Conservation (phyloP, 2,329 filamentous ascomycete genomes). For the Leptodontidium sp. region DNA sequence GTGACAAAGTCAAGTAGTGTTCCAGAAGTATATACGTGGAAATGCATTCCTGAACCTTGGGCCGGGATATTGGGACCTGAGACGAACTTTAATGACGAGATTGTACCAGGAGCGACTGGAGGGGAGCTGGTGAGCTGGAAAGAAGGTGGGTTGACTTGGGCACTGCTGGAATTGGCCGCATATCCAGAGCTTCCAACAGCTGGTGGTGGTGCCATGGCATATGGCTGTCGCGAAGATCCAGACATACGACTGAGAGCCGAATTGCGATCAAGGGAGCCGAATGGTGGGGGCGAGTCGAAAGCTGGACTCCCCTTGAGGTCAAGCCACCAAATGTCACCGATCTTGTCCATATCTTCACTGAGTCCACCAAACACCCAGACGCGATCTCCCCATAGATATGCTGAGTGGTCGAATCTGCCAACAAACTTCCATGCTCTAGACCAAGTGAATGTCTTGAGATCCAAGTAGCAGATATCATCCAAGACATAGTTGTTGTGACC, state of each 20-base stretch:
- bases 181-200: conserved; percentile 69
- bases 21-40: conserved; percentile 93
- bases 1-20: conserved; percentile 94
- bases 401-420: conserved; percentile 91
- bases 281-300: conserved; percentile 75
- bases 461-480: conserved; percentile 95
- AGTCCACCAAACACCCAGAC: conserved; percentile 98
- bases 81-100: conserved; percentile 89
- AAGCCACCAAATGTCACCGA: conserved; percentile 96
- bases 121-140: conserved; percentile 76
- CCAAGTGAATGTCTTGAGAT: conserved; percentile 98
- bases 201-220: conserved; percentile 58
- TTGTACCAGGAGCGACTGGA: conserved; percentile 85
- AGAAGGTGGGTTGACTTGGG: conserved; percentile 71
- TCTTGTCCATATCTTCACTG: conserved; percentile 96
- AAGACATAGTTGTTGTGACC: conserved; percentile 91
- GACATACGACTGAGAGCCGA: conserved; percentile 45
- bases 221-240: conserved; percentile 61
- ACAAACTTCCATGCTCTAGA: conserved; percentile 96
- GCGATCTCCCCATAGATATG: conserved; percentile 89
- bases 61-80: conserved; percentile 86
- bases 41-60: conserved; percentile 91
- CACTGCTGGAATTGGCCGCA: conserved; percentile 72
- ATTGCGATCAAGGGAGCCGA: conserved; percentile 57
- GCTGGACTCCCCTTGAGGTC: conserved; percentile 91